Evolutionary conservation across 768 basidiomycete genomes (phyloP).

Genomic region (Phylloporus arenicola): DNA sequence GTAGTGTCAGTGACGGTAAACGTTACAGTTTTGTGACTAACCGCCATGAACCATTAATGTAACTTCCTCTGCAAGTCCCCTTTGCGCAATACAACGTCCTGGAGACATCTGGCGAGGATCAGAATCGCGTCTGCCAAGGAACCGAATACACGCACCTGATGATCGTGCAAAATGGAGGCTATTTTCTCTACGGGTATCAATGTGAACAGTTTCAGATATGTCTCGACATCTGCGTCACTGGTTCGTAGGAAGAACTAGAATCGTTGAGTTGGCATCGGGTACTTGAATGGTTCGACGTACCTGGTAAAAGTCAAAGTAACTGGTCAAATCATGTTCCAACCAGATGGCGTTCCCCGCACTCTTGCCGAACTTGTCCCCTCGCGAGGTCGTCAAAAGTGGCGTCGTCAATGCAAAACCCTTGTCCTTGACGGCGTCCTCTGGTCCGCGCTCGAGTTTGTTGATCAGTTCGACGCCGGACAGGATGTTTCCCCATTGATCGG

Average conservation of each 20-base stretch:
- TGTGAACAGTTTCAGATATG: slow-evolving; percentile 79
- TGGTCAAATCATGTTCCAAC: slow-evolving; percentile 74
- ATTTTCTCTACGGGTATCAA: slow-evolving; percentile 60
- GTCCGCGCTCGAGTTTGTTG: slow-evolving; percentile 36
- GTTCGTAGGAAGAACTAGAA: slow-evolving; percentile 83
- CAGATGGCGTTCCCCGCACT: slow-evolving; percentile 94
- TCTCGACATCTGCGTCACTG: slow-evolving; percentile 72
- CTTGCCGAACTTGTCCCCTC: slow-evolving; percentile 96
- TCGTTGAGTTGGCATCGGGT: background rate
- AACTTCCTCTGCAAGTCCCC: slow-evolving; percentile 49
- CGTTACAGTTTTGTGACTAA: slow-evolving; percentile 23
- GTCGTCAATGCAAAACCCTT: slow-evolving; percentile 83
- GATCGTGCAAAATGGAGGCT: slow-evolving; percentile 48
- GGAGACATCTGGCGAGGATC: slow-evolving; percentile 25
- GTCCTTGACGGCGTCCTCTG: slow-evolving; percentile 12
- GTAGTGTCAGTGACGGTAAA: background rate
- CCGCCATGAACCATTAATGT: slow-evolving; percentile 57
- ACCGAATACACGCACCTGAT: slow-evolving; percentile 40
- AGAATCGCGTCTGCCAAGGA: background rate
- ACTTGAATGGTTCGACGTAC: slow-evolving; percentile 33
- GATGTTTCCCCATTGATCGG: slow-evolving; percentile 99
- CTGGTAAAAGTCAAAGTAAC: slow-evolving; percentile 93
- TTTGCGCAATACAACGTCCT: slow-evolving; percentile 44
- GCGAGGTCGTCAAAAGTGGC: slow-evolving; percentile 84
- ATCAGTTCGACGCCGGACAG: slow-evolving; percentile 91